Base-by-base conservation (phyloP, 352 stramenopile species). In the Phytophthora colocasiae region DNA sequence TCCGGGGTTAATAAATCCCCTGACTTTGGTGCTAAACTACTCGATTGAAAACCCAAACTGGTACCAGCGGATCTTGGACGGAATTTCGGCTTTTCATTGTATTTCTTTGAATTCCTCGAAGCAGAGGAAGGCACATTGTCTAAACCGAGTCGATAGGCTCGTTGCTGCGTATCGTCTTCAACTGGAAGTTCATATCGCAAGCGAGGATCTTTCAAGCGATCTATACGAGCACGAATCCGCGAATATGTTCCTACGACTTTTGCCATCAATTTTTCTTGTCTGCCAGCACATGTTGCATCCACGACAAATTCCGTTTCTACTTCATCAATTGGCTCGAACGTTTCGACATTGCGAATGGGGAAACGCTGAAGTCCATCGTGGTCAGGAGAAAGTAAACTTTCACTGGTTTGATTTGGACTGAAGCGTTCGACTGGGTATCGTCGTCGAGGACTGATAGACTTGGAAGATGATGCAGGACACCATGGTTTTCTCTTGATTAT, bases 71-170 rank as follows among this genome's bases (percentile, higher is more conserved):
- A 85, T 22, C 77, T 75, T 12, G 77, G 77, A 0, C 77, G 77
- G 36, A 85, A 83, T 15, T 57, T 58, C 0, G 46, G 26, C 7
- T 73, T 45, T 6, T 58, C n/a, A 9, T 49, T 52, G 8, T 3
- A 43, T 15, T 36, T 51, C 36, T 49, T 72, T 7, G 4, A 17
- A 24, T 62, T 60, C 0, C 69, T 76, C 5, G 75, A 83, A 26
- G 66, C 36, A 2, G 78, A 76, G 6, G 73, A 85, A n/a, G 66
- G 77, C 2, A 84, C 65, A 0, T 63, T 32, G 5, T 86, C 68
- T 19, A 91, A 71, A 3, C 83, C 83, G 14, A 89, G 77, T 2
- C 83, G 80, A 54, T 87, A 89, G 3, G 80, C 58, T 27, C 80
- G 76, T 44, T 78, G 69, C 2, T 67, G 41, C 15, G 40, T 32